A percentile compares a stretch with the other conserved stretches of the same genome.
Evolutionary conservation across 1,284 basidiomycete genomes (phyloP).

Genomic region (Cystobasidium slooffiae): DNA sequence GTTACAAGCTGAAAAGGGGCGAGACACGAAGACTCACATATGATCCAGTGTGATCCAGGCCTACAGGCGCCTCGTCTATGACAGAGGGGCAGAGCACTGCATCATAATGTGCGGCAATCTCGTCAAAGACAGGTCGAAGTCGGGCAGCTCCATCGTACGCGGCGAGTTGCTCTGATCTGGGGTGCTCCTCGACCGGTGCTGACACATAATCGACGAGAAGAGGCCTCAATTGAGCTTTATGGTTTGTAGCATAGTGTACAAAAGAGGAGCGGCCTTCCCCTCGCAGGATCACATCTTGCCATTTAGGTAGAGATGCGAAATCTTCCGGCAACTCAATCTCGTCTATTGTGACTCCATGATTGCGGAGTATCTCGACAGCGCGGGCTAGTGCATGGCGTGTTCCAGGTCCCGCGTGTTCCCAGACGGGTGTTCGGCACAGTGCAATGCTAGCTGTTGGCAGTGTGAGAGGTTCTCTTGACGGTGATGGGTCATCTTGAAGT

Average conservation of each 20-base stretch:
- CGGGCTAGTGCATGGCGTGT: neutral
- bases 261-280: slow-evolving; percentile 3
- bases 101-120: slow-evolving; percentile 17
- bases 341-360: neutral
- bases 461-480: too few species aligned
- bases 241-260: slow-evolving; percentile 9
- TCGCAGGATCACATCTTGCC: slow-evolving; percentile 7
- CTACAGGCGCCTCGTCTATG: slow-evolving; percentile 24
- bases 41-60: slow-evolving; percentile 23
- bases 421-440: slow-evolving; percentile 24
- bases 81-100: slow-evolving; percentile 14
- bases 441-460: neutral
- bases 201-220: neutral
- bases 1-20: neutral
- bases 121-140: slow-evolving; percentile 25
- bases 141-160: slow-evolving; percentile 28
- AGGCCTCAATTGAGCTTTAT: neutral
- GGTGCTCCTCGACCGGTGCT: slow-evolving; percentile 1
- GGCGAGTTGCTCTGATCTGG: slow-evolving; percentile 5
- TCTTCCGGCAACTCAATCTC: slow-evolving; percentile 5
- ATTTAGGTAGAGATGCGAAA: slow-evolving; percentile 1
- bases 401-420: slow-evolving; percentile 9
- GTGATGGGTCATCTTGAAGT: slow-evolving; percentile 10
- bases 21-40: neutral
- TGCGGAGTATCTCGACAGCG: neutral